A percentile compares a stretch with the other conserved stretches of the same genome.
Conservation (phyloP, 148 eudicot genomes). For the Heliamphora exappendiculata region DNA sequence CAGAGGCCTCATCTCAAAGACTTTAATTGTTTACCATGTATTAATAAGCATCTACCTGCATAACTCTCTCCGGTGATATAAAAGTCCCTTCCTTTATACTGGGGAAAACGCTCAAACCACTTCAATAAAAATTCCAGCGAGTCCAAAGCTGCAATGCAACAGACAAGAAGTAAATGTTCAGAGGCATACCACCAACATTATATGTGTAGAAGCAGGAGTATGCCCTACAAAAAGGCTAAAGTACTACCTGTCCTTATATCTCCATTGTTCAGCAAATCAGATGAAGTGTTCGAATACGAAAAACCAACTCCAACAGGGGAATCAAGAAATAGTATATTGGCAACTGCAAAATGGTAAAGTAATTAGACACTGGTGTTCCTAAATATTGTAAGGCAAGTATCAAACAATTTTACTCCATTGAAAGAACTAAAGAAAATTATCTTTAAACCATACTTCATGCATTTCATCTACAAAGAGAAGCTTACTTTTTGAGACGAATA, state of each 20-base stretch:
- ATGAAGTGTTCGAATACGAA: constrained; percentile 80
- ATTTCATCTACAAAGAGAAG: not conserved
- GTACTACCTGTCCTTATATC: constrained; percentile 78
- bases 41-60: constrained; percentile 45
- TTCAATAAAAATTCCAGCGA: constrained; percentile 53
- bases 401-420: not conserved
- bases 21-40: not conserved
- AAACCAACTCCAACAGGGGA: constrained; percentile 95
- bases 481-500: not conserved
- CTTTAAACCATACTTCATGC: not conserved
- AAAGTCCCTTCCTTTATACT: constrained; percentile 79
- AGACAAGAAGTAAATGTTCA: constrained; percentile 8
- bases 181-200: not conserved
- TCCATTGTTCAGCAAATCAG: constrained; percentile 66
- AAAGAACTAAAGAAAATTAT: constrained; percentile 11
- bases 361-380: not conserved
- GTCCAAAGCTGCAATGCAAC: constrained; percentile 56
- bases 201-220: not conserved
- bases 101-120: constrained; percentile 91
- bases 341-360: constrained; percentile 47
- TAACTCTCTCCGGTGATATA: constrained; percentile 90
- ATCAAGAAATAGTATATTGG: constrained; percentile 80
- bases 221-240: not conserved
- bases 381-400: not conserved
- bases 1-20: not conserved